These are phyloP conservation scores for Silene conica DNA, from an alignment of 148 eudicot species.

Conservation along the genomic window DNA sequence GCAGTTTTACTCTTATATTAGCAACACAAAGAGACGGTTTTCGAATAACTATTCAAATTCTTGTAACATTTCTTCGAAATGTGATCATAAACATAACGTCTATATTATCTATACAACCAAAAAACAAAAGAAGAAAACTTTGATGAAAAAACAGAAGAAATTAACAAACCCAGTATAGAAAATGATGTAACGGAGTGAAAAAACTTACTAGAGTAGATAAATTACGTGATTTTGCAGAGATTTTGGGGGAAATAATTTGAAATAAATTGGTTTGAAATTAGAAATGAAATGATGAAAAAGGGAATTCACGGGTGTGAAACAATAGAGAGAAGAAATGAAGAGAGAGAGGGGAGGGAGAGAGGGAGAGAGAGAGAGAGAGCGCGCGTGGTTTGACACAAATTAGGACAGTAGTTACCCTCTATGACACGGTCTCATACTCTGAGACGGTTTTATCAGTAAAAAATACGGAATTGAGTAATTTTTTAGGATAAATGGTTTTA, in stretches of 20 bases:
- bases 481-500: too few species aligned
- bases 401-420: too few species aligned
- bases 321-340: conserved; percentile 7
- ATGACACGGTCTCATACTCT: too few species aligned
- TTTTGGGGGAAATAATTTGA: neutral
- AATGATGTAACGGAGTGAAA: conserved; percentile 38
- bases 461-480: too few species aligned
- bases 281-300: conserved; percentile 7
- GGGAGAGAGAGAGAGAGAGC: neutral
- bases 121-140: conserved; percentile 7
- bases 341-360: too few species aligned
- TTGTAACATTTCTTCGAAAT: neutral
- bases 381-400: conserved; percentile 34
- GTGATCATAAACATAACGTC: neutral
- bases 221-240: neutral
- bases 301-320: neutral
- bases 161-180: conserved; percentile 19
- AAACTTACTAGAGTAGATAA: neutral
- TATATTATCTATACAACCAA: neutral
- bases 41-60: too few species aligned
- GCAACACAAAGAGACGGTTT: too few species aligned
- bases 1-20: too few species aligned
- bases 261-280: conserved; percentile 11
- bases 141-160: neutral
- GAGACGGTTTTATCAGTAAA: too few species aligned